These are phyloP conservation scores for Lecanoromycetidae sp. DNA, from an alignment of 2,329 filamentous ascomycete genomes.

Conservation along the genomic window DNA sequence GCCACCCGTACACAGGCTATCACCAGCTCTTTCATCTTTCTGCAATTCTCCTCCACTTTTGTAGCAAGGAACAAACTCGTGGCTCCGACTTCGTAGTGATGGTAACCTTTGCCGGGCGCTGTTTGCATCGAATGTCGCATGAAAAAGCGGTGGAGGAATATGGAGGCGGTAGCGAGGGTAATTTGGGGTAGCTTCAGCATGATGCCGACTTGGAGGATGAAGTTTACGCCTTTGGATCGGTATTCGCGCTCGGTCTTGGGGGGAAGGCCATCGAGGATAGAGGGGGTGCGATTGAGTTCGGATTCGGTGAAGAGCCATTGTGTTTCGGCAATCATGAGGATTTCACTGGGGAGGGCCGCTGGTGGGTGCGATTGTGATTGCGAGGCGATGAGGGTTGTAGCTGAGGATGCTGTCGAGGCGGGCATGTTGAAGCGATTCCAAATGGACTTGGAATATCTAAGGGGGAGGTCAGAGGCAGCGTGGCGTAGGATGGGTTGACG, in stretches of 20 bases:
- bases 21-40: conserved; percentile 90
- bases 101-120: conserved; percentile 59
- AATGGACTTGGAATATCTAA: no score
- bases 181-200: conserved; percentile 85
- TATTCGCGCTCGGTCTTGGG: conserved; percentile 65
- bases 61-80: conserved; percentile 88
- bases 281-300: conserved; percentile 72
- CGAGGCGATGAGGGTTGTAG: not conserved
- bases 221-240: conserved; percentile 86
- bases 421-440: no score
- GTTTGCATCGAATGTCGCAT: conserved; percentile 78
- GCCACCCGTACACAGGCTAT: conserved; percentile 88
- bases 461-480: no score
- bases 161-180: conserved; percentile 79
- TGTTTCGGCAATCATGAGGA: conserved; percentile 44
- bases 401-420: conserved; percentile 5
- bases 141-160: conserved; percentile 92
- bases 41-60: conserved; percentile 93
- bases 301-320: conserved; percentile 88
- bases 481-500: no score
- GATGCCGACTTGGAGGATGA: conserved; percentile 88
- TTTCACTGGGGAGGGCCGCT: conserved; percentile 32
- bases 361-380: conserved; percentile 1
- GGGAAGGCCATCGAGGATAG: conserved; percentile 68
- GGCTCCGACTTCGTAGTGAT: conserved; percentile 88